phyloP scores from a whole-genome alignment of 768 basidiomycete species.

The Xerocomus brunneocitrinus region DNA sequence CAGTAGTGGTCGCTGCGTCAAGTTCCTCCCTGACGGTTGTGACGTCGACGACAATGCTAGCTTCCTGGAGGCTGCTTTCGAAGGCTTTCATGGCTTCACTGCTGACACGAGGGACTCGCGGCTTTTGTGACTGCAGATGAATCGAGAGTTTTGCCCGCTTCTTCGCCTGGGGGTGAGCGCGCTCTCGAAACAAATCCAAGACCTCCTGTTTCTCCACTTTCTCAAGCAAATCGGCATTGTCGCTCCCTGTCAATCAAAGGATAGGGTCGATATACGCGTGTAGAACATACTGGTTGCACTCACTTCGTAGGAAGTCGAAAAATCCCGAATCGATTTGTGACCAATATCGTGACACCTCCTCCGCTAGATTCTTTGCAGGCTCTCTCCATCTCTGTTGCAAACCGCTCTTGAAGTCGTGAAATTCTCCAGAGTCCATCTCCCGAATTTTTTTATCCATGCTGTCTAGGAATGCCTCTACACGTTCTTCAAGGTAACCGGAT shows the following conservation, averaged over 20 bases:
- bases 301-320: conserved; percentile 83
- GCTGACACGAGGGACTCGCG: conserved; percentile 57
- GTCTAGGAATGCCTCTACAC: conserved; percentile 85
- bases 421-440: conserved; percentile 67
- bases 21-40: conserved; percentile 49
- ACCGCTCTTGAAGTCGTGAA: conserved; percentile 71
- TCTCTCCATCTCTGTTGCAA: conserved; percentile 82
- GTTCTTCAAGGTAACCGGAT: conserved; percentile 75
- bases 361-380: conserved; percentile 79
- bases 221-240: conserved; percentile 65
- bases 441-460: conserved; percentile 64
- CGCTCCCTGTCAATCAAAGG: conserved; percentile 45
- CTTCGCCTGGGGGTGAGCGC: conserved; percentile 64
- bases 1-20: conserved; percentile 51
- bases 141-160: conserved; percentile 80
- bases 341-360: conserved; percentile 73
- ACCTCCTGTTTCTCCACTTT: conserved; percentile 73
- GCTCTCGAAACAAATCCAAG: conserved; percentile 59
- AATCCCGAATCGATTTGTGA: conserved; percentile 71
- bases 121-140: conserved; percentile 72
- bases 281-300: conserved; percentile 28
- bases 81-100: conserved; percentile 60
- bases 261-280: not conserved
- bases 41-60: conserved; percentile 47
- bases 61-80: conserved; percentile 44